These are phyloP conservation scores for Torrubiellomyces zombiae DNA, from an alignment of 2,329 filamentous ascomycete species.

Conservation along the genomic window DNA sequence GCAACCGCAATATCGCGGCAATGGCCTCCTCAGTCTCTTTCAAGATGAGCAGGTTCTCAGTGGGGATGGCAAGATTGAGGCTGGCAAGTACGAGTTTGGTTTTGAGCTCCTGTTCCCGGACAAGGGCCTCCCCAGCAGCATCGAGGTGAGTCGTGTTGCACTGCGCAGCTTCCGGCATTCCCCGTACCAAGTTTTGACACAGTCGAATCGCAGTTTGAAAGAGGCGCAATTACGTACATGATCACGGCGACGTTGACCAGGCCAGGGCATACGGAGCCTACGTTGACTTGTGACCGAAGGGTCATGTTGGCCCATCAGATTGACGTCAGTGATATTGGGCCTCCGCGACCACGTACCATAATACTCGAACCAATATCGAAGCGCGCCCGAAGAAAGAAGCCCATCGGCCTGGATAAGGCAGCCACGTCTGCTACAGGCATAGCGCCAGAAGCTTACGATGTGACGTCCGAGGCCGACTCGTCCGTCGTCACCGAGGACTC, in stretches of 20 bases:
- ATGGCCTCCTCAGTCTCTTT: conserved; percentile 66
- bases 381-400: conserved; percentile 45
- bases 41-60: conserved; percentile 69
- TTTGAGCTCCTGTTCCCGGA: conserved; percentile 57
- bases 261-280: conserved; percentile 71
- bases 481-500: conserved; percentile 23
- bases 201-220: conserved; percentile 74
- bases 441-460: conserved; percentile 21
- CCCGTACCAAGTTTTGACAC: not conserved
- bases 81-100: conserved; percentile 64
- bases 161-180: not conserved
- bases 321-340: conserved; percentile 60
- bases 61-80: conserved; percentile 58
- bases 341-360: conserved; percentile 66
- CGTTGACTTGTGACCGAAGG: conserved; percentile 63
- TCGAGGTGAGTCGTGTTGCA: conserved; percentile 72
- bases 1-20: conserved; percentile 47
- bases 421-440: conserved; percentile 21
- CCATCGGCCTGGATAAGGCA: conserved; percentile 25
- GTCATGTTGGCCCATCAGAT: conserved; percentile 67
- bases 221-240: conserved; percentile 82
- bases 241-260: conserved; percentile 79
- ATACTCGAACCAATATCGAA: conserved; percentile 77
- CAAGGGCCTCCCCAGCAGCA: conserved; percentile 68
- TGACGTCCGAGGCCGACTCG: conserved; percentile 17